Base-by-base conservation (phyloP, 2,329 filamentous ascomycete species). In the Aspergillus ibericus region DNA sequence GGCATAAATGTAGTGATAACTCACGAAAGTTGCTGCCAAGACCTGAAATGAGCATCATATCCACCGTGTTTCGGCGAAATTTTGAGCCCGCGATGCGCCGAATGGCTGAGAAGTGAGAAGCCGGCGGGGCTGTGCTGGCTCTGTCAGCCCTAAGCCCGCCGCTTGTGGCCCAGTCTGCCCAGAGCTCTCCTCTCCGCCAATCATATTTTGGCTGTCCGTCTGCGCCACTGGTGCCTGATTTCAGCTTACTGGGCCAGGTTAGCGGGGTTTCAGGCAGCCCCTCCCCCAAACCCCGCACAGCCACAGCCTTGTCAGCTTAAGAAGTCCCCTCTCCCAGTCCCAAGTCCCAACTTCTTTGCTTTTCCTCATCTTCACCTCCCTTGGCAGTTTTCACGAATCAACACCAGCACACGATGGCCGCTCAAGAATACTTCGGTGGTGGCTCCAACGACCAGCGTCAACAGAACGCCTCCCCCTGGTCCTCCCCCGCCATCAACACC, bases 341-440 rank as follows among this genome's bases (percentile, higher is more conserved):
- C 2, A 5, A 25, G 22, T 40, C 36, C 16, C 16, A 27, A 13
- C 44, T 27, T 47, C 44, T 2, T 47, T 47, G 22, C 13, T 22
- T 42, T 42, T 47, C 44, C 44, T 47, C 44, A 25, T 1, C 6
- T 13, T 20, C 44, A 27, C n/a, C 44, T n/a, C 4, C n/a, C 25
- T 18, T 16, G 2, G n/a, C n/a, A n/a, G n/a, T n/a, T n/a, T n/a
- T n/a, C n/a, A n/a, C n/a, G n/a, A n/a, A n/a, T n/a, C n/a, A 20
- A 42, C 10, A 13, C 15, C 22, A 25, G 22, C 15, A 5, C 16
- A 38, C 36, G 7, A 53, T 53, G 50, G 38, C 50, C n/a, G 50
- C 50, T 18, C 50, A 53, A 53, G 50, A 53, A 32, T 53, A 53
- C 50, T 53, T 53, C 50, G 36, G 36, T 18, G 36, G 50, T 7